Evolutionary conservation across 768 basidiomycete genomes (phyloP).

Genomic region (Suillus luteus): DNA sequence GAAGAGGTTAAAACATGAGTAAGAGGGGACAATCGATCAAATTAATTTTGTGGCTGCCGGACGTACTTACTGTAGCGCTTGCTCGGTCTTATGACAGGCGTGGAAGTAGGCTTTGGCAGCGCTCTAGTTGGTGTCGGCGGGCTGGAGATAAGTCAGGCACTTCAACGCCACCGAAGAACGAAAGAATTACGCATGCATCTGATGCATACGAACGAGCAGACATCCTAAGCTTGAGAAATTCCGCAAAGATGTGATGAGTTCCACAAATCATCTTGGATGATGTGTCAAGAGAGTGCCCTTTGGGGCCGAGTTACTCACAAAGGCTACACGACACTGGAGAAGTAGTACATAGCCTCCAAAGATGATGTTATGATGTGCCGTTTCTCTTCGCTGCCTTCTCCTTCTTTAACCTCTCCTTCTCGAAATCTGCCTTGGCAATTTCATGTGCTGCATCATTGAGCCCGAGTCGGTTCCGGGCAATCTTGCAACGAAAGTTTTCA

Average conservation of each 20-base stretch:
- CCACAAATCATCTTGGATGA: neutral
- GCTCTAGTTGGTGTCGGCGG: neutral
- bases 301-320: conserved; percentile 5
- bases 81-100: neutral
- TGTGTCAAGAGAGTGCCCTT: neutral
- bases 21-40: neutral
- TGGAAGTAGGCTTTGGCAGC: neutral
- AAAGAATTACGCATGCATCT: neutral
- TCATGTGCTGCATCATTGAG: conserved; percentile 89
- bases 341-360: neutral
- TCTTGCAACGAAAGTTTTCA: conserved; percentile 46
- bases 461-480: conserved; percentile 87
- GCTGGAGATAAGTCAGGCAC: neutral
- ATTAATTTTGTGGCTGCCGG: neutral
- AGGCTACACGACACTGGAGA: conserved; percentile 6
- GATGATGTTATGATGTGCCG: conserved; percentile 26
- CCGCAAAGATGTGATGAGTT: neutral
- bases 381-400: conserved; percentile 44
- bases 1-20: too few species aligned
- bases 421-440: conserved; percentile 68
- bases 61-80: neutral
- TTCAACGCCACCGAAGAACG: neutral
- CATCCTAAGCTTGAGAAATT: neutral
- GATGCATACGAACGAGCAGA: neutral
- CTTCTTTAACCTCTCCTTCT: conserved; percentile 56